Base-by-base conservation (phyloP, 306 rosid species). In the Acacia melanoxylon region DNA sequence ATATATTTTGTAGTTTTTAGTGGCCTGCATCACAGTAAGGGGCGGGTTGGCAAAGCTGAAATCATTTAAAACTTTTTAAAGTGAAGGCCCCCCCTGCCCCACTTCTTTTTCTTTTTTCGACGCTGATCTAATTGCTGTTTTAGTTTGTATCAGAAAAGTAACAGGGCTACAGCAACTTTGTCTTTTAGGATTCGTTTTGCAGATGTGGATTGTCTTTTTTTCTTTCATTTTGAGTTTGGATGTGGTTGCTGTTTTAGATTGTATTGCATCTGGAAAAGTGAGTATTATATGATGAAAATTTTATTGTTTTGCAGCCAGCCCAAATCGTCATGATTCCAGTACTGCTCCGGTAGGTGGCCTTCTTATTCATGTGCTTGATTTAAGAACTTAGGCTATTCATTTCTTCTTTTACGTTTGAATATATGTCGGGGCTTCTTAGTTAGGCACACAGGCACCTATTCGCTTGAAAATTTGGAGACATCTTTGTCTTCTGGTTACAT, bases 341-440 rank as follows among this genome's bases (percentile, higher is more conserved):
- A 87, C 86, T 81, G 83, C 91, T 72, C 89, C 89, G 94, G 98
- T 95, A 90, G 20, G 87, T 67, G 80, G 69, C 85, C 81, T 85
- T 83, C 81, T 83, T 61, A 42, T 77, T 82, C 70, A 27, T 58
- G 19, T 19, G 20, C 20, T 52, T 37, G 75, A 84, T 46, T 75
- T 82, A 56, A 44, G 25, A 31, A 71, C 20, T 65, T 46, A 70
- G 20, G 80, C 81, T 35, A 46, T 70, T 65, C 61, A 37, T 51
- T 78, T 68, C 72, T 79, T 69, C 41, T 73, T 72, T 69, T 51
- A 67, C 59, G 58, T 46, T 86, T 63, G 76, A 45, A 75, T 74
- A 75, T 66, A 68, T 79, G 49, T 56, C 61, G 62, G 46, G 44
- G 25, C 48, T 10, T 68, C 25, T 46, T 25, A 37, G 66, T 45